Conservation (phyloP, 768 basidiomycete genomes). For the Tulasnella sp. region DNA sequence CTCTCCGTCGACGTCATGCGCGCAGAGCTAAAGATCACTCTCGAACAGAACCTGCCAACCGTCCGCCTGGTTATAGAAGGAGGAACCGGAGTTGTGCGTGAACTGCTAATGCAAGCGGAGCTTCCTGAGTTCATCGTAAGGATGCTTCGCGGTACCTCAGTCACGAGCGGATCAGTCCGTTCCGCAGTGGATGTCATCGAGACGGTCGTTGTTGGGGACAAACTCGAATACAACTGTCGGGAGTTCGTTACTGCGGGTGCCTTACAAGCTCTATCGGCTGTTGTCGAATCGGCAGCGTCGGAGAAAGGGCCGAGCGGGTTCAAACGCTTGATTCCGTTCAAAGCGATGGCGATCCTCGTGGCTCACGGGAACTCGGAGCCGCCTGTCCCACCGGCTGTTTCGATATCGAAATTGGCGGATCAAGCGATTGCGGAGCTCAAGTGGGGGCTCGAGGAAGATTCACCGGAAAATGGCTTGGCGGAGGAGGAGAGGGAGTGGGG, state of each 20-base stretch:
- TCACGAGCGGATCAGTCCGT: background rate
- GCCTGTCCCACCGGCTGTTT: too few species aligned
- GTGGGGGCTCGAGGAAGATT: background rate
- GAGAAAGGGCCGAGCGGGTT: background rate
- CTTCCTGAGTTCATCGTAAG: background rate
- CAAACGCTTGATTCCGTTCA: slow-evolving; percentile 1
- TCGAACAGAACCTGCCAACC: background rate
- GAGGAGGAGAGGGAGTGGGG: slow-evolving; percentile 8
- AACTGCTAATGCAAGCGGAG: background rate
- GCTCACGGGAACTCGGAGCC: background rate
- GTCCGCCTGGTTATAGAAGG: background rate
- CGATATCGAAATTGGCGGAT: background rate
- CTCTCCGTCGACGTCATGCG: background rate
- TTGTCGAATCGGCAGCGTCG: background rate
- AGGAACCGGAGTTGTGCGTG: background rate
- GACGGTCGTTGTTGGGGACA: background rate
- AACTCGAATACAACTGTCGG: background rate
- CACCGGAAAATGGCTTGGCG: background rate
- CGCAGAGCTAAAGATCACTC: background rate
- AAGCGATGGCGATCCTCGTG: background rate
- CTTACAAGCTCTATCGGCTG: background rate
- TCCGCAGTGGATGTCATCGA: background rate
- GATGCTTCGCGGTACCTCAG: background rate
- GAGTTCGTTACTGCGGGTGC: background rate
- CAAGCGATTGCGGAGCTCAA: background rate